These are phyloP conservation scores for Solanum chacoense DNA, from an alignment of 305 asterid species.

Conservation along the genomic window DNA sequence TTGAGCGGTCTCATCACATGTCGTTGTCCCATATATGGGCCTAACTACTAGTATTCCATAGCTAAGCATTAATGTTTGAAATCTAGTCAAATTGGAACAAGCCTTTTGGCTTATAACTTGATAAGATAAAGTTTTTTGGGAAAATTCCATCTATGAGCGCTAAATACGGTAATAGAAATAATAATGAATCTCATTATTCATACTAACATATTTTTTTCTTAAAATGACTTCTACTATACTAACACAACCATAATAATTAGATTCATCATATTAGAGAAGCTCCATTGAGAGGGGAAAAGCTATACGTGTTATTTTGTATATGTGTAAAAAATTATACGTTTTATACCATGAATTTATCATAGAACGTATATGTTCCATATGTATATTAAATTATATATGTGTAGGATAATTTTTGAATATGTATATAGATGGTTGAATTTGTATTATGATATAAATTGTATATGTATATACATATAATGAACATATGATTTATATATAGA, in stretches of 20 bases:
- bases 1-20: neutral
- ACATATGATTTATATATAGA: neutral
- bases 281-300: neutral
- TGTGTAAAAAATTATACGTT: too few relatives aligned
- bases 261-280: neutral
- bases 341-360: neutral
- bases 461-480: neutral
- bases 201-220: fast-evolving
- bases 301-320: neutral
- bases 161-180: too few relatives aligned
- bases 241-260: neutral
- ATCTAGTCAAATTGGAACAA: neutral
- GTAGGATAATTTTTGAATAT: neutral
- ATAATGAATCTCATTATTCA: neutral
- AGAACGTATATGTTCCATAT: neutral
- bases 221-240: neutral
- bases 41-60: neutral
- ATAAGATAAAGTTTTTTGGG: neutral
- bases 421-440: neutral
- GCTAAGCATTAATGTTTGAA: neutral
- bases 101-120: neutral
- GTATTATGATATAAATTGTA: neutral
- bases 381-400: neutral
- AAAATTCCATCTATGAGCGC: too few relatives aligned
- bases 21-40: neutral